phyloP scores from a whole-genome alignment of 108 stramenopile genomes.

The Skeletonema marinoi region DNA sequence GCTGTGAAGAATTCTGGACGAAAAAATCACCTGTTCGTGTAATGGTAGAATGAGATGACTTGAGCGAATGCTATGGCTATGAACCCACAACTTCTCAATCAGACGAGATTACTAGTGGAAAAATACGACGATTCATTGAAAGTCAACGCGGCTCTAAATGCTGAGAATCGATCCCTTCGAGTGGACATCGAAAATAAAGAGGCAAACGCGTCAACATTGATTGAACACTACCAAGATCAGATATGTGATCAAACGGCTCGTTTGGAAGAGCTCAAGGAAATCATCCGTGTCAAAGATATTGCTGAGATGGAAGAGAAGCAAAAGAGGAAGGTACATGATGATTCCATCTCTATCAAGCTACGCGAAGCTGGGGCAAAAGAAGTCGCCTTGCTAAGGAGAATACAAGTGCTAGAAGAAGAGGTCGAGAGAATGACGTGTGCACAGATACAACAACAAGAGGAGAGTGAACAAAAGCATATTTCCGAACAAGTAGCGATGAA shows the following conservation, averaged over 20 bases:
- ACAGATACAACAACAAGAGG: not conserved
- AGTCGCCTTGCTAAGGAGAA: not conserved
- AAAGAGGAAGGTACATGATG: not conserved
- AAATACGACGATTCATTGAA: not conserved
- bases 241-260: not conserved
- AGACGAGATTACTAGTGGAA: not conserved
- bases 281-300: not conserved
- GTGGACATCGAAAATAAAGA: not conserved
- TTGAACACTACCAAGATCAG: not conserved
- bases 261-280: not conserved
- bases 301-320: not conserved
- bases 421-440: not conserved
- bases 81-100: conserved; percentile 1
- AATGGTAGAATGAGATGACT: too few relatives aligned
- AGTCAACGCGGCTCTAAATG: not conserved
- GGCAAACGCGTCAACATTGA: not conserved
- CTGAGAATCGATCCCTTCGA: not conserved
- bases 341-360: not conserved
- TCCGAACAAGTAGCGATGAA: not conserved
- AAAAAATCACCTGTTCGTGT: too few relatives aligned
- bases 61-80: not conserved
- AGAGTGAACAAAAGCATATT: not conserved
- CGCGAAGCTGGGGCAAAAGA: not conserved
- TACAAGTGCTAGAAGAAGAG: not conserved
- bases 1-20: too few relatives aligned